Evolutionary conservation across 2,329 filamentous ascomycete species (phyloP).

Genomic region (Botryosphaeria agaves): DNA sequence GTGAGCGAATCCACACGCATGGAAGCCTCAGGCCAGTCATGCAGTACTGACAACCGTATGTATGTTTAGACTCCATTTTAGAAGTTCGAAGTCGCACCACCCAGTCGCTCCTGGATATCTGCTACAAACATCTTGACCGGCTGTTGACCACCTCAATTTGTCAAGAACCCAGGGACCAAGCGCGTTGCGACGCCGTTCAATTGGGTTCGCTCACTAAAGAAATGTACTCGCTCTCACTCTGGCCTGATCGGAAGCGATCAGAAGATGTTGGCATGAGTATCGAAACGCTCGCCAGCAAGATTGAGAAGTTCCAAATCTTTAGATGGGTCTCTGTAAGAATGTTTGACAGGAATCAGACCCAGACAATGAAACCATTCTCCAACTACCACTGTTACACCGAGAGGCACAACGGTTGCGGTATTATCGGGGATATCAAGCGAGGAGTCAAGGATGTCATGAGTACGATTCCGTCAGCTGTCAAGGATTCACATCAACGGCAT

Average conservation of each 20-base stretch:
- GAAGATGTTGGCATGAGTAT: no score
- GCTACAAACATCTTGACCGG: not conserved
- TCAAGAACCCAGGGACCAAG: not conserved
- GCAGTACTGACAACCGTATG: not conserved
- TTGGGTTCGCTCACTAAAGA: no score
- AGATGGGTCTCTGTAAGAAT: no score
- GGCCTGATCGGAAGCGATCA: no score
- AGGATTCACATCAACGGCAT: not conserved
- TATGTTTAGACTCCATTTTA: not conserved
- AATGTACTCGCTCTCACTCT: no score
- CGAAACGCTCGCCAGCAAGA: no score
- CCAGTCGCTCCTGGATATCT: not conserved
- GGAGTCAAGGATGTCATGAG: not conserved
- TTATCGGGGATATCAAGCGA: not conserved
- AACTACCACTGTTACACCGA: not conserved
- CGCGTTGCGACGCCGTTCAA: no score
- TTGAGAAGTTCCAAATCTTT: no score
- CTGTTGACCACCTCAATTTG: not conserved
- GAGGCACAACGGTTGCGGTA: not conserved
- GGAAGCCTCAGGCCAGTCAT: not conserved
- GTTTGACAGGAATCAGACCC: not conserved
- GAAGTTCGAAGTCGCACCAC: not conserved
- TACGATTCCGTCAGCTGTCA: not conserved
- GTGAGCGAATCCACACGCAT: not conserved
- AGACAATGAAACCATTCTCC: not conserved